Conservation (phyloP, 176 grass and related monocot genomes). For the Thalia dealbata region DNA sequence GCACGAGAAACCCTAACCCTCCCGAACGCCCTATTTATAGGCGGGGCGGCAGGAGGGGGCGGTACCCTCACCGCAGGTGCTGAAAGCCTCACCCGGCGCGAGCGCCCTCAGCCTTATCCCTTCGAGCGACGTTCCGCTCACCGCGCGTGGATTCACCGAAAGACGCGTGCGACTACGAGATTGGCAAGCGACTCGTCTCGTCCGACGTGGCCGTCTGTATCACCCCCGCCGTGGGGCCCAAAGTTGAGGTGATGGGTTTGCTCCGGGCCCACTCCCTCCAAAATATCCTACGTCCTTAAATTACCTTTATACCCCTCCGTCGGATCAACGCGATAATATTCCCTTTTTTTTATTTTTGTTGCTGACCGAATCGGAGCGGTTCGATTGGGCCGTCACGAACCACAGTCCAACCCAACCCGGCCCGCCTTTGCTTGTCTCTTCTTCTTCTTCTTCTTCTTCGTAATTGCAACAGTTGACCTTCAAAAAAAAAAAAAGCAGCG, state of each 20-base stretch:
- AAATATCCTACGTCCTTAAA: not conserved
- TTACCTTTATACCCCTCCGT: not conserved
- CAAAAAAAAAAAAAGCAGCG: no score
- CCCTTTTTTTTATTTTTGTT: not conserved
- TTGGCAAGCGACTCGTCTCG: not conserved
- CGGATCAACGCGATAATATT: not conserved
- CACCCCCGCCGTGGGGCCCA: not conserved
- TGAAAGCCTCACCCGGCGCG: not conserved
- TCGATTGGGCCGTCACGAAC: no score
- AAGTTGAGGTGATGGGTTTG: not conserved
- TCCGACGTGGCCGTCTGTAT: not conserved
- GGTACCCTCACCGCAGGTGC: not conserved
- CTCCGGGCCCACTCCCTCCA: not conserved
- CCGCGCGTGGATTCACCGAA: not conserved
- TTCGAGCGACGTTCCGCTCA: not conserved
- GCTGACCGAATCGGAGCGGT: no score
- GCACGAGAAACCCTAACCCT: constrained; percentile 22
- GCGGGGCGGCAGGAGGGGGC: not conserved
- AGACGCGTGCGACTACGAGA: not conserved
- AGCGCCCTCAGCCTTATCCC: not conserved
- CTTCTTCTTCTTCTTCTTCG: no score
- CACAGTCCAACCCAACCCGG: no score
- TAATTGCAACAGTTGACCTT: no score
- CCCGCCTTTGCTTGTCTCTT: no score
- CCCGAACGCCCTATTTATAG: constrained; percentile 34